Conservation (phyloP, 202 grass and related monocot species). For the Digitaria exilis region DNA sequence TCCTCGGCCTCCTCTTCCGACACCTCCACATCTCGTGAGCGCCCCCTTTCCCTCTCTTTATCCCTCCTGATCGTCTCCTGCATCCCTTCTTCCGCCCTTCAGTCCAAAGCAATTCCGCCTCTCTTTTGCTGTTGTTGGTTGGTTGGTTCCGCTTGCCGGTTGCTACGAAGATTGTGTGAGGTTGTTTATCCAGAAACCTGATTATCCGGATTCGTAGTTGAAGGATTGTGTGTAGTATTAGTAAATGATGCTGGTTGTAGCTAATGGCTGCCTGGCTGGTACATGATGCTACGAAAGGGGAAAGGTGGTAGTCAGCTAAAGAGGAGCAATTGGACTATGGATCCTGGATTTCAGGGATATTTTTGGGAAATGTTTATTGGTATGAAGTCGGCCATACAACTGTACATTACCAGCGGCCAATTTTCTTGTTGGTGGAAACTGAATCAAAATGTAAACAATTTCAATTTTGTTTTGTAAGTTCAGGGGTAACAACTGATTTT, state of each 20-base stretch:
- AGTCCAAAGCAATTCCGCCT: neutral
- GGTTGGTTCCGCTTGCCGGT: constrained; percentile 1
- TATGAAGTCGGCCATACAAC: neutral
- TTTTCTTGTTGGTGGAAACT: neutral
- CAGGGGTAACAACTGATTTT: neutral
- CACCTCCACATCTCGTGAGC: constrained; percentile 91
- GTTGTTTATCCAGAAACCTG: neutral
- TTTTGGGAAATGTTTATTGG: neutral
- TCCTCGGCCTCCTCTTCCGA: constrained; percentile 90
- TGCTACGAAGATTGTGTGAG: neutral
- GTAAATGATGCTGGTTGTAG: neutral
- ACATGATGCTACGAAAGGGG: neutral
- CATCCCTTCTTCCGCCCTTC: neutral
- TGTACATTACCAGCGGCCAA: neutral
- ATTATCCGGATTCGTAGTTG: neutral
- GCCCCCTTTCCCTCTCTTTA: neutral
- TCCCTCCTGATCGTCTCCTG: neutral
- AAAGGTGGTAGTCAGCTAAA: neutral
- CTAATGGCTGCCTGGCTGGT: neutral
- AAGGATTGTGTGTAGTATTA: neutral
- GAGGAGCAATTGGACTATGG: neutral
- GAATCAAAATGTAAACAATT: neutral
- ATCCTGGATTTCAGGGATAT: neutral
- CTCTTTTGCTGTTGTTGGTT: neutral
- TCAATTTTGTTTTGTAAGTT: neutral